Base-by-base conservation (phyloP, 2,329 filamentous ascomycete genomes). In the Sclerotinia minor region DNA sequence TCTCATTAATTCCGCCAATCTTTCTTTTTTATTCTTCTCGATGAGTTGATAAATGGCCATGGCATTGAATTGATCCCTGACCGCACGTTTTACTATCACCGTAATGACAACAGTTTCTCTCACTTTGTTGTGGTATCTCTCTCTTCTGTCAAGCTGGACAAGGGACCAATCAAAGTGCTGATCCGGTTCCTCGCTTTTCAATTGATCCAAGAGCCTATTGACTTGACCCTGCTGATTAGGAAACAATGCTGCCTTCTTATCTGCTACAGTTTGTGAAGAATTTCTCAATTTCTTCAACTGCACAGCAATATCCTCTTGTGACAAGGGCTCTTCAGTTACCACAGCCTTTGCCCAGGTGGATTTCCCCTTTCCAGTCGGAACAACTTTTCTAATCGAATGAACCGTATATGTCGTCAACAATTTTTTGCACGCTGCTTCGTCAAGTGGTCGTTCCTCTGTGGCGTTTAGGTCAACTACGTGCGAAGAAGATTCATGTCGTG, bases 101-200 rank as follows among this genome's bases (percentile, higher is more conserved):
- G 71, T 75, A 60, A 77, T 75, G 4, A 71, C 69, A 9, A 68
- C 64, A 0, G 75, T 76, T 67, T 75, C 74, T 70, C 70, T 50
- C 35, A 69, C 65, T 67, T 71, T 57, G 44, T 69, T 52, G 50
- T 44, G 17, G 15, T 50, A 65, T 41, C 68, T 69, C 24, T 64
- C 63, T 59, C 68, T 69, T 41, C 67, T 70, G 19, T 74, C 72
- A 21, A 77, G 64, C 63, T 77, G 75, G 7, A 69, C 72, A 35
- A 77, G 69, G 2, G 73, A 72, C 74, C 73, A 78, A 52, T 72
- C 68, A 68, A 76, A 77, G 53, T 71, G 64, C 2, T 44, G 58
- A 38, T 76, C 72, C 2, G 3, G 7, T 52, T 77, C 73, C 35
- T 64, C 69, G 2, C 50, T 70, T 32, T 64, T 72, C 41, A 76